Evolutionary conservation across 2,329 filamentous ascomycete genomes (phyloP).

Genomic region (Chrysoporthe cubensis): DNA sequence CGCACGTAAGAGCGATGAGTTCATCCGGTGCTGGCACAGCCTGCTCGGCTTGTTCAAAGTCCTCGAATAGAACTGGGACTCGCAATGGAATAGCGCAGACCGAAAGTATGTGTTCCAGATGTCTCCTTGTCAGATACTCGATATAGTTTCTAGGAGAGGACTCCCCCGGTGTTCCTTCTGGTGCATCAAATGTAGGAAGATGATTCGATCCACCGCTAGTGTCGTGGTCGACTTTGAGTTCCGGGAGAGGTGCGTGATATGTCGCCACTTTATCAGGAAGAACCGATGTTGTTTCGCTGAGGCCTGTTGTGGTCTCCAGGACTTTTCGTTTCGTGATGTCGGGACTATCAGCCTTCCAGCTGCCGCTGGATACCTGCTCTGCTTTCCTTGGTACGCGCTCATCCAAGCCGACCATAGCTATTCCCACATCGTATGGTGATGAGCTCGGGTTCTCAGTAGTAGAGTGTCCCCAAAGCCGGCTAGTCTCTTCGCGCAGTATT

Average conservation of each 20-base stretch:
- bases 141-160: not conserved
- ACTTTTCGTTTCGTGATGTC: not conserved
- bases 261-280: not conserved
- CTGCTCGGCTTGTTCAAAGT: not conserved
- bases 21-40: not conserved
- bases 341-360: not conserved
- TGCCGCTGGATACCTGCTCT: not conserved
- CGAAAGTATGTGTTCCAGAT: slow-evolving; percentile 23
- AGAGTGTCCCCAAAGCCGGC: not conserved
- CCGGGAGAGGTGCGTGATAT: not conserved
- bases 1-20: slow-evolving; percentile 24
- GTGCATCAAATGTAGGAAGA: not conserved
- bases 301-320: not conserved
- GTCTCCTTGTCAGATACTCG: slow-evolving; percentile 20
- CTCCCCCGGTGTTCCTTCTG: not conserved
- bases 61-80: not conserved
- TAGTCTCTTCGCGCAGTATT: not conserved
- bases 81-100: slow-evolving; percentile 14
- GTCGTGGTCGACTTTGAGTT: too few relatives aligned
- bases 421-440: not conserved
- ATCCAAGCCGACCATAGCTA: not conserved
- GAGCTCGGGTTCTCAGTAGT: not conserved
- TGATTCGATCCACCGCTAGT: not conserved
- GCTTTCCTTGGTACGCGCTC: not conserved
- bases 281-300: not conserved